Conservation (phyloP, 768 basidiomycete genomes). For the Naematelia aurantialba region DNA sequence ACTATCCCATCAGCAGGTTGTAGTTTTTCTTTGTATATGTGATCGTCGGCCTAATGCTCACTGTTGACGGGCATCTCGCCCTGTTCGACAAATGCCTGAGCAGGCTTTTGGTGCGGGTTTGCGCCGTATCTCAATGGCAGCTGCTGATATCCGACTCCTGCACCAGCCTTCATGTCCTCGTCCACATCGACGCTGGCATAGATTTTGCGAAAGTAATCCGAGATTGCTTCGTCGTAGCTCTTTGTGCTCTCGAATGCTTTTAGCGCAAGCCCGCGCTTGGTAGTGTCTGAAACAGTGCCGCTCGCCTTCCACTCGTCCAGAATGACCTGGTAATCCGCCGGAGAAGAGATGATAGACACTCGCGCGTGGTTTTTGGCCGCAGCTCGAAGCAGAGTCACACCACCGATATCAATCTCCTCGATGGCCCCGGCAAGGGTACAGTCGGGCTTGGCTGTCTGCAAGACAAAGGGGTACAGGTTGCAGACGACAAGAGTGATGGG, state of each 20-base stretch:
- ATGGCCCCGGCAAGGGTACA: slow-evolving; percentile 89
- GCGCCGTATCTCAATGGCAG: slow-evolving; percentile 88
- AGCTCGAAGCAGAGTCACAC: slow-evolving; percentile 92
- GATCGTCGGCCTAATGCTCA: slow-evolving; percentile 45
- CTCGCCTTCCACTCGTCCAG: slow-evolving; percentile 70
- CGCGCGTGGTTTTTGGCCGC: slow-evolving; percentile 98
- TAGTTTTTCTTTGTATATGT: neutral
- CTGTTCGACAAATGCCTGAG: slow-evolving; percentile 85
- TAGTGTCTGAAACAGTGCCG: slow-evolving; percentile 64
- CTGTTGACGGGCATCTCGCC: slow-evolving; percentile 93
- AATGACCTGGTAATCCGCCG: slow-evolving; percentile 75
- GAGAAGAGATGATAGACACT: slow-evolving; percentile 63
- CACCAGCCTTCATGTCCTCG: slow-evolving; percentile 60
- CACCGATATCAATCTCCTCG: slow-evolving; percentile 98
- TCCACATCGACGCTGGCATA: slow-evolving; percentile 73
- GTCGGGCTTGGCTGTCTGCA: slow-evolving; percentile 71
- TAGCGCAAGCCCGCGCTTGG: slow-evolving; percentile 77
- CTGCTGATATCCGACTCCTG: slow-evolving; percentile 65
- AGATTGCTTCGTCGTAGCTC: slow-evolving; percentile 89
- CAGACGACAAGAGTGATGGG: slow-evolving; percentile 97
- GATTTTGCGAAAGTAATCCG: slow-evolving; percentile 92
- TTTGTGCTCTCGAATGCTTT: slow-evolving; percentile 98
- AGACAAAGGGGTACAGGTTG: slow-evolving; percentile 96
- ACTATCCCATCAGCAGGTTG: slow-evolving; percentile 55
- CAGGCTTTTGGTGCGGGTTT: slow-evolving; percentile 98